These are phyloP conservation scores for Pleurotus djamor DNA, from an alignment of 768 basidiomycete species.

Conservation along the genomic window DNA sequence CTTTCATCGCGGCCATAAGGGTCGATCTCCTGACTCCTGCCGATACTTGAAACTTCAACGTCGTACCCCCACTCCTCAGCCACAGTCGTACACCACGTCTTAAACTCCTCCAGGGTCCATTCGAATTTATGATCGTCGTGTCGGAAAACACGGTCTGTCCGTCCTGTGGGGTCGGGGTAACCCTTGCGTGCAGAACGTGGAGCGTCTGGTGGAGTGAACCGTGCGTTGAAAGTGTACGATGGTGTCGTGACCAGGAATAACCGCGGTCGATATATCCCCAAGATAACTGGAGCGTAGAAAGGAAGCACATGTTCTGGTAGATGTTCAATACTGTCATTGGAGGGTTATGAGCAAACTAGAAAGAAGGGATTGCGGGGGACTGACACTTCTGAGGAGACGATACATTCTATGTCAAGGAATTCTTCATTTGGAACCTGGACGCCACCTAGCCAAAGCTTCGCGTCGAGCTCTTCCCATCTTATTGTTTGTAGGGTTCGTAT, in stretches of 20 bases:
- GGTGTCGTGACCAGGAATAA: slow-evolving; percentile 82
- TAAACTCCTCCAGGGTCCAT: slow-evolving; percentile 80
- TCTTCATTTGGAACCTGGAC: slow-evolving; percentile 64
- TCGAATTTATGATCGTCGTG: slow-evolving; percentile 89
- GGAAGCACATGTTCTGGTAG: slow-evolving; percentile 56
- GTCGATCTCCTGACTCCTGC: slow-evolving; percentile 57
- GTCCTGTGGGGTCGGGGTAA: slow-evolving; percentile 69
- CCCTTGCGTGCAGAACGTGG: slow-evolving; percentile 46
- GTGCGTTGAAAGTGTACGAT: slow-evolving; percentile 78
- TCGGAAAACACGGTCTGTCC: slow-evolving; percentile 74
- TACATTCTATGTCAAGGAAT: slow-evolving; percentile 66
- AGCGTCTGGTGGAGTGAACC: slow-evolving; percentile 59
- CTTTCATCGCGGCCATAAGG: slow-evolving; percentile 69
- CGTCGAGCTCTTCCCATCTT: slow-evolving; percentile 70
- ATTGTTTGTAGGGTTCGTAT: slow-evolving; percentile 18
- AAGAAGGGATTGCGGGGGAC: slow-evolving; percentile 20
- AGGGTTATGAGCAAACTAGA: neutral
- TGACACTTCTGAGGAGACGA: slow-evolving; percentile 82
- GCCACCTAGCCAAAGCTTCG: slow-evolving; percentile 74
- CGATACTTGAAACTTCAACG: slow-evolving; percentile 59
- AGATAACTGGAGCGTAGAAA: slow-evolving; percentile 64
- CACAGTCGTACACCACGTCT: slow-evolving; percentile 50
- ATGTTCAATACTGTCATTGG: slow-evolving; percentile 69
- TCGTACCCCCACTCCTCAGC: slow-evolving; percentile 74
- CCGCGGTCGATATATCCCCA: slow-evolving; percentile 77